Base-by-base conservation (phyloP, 805 yeast genomes). In the Zygosaccharomyces rouxii region DNA sequence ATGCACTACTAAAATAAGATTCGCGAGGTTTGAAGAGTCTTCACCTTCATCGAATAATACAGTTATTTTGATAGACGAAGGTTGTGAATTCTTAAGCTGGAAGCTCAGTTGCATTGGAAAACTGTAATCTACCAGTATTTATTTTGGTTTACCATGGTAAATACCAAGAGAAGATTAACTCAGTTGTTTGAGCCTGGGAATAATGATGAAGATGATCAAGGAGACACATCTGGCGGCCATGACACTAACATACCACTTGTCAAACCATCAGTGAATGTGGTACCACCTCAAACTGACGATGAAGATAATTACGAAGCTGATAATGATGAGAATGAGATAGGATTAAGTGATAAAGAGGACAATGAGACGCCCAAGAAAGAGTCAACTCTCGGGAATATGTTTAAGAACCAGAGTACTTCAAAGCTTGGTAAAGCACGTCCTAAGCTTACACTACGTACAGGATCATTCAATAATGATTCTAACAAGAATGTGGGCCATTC, bases 231-330 rank as follows among this genome's bases (percentile, higher is more conserved):
- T 22, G 30, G 9, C 3, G 16, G 26, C 9, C 42, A 26, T 28
- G 50, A 42, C 9, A 46, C 33, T 9, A 49, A 44, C 7, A 26
- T 47, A 10, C 42, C 39, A 4, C 16, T 55, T 18, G 45, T 55
- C 5, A 56, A 54, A 10, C 62, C 64, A 1, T 44, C 56, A 3
- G 47, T 59, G 21, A 50, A 52, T 35, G 52, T 59, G 21, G 52
- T 55, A 4, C 59, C 61, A 3, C 62, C 63, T 3, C 47, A 39
- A 21, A 33, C 40, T n/a, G 53, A 37, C 2, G 23, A 44, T 14
- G 31, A 38, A 28, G 49, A 37, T 21, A 33, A 31, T 4, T 30
- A 40, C 2, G 33, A 40, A 13, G 55, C 46, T 16, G 35, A 26
- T 18, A 44, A 38, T 22, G 47, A 39, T n/a, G 42, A 41, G 26